phyloP scores from a whole-genome alignment of 192 early-diverging fungal genomes.

The Podila verticillata region DNA sequence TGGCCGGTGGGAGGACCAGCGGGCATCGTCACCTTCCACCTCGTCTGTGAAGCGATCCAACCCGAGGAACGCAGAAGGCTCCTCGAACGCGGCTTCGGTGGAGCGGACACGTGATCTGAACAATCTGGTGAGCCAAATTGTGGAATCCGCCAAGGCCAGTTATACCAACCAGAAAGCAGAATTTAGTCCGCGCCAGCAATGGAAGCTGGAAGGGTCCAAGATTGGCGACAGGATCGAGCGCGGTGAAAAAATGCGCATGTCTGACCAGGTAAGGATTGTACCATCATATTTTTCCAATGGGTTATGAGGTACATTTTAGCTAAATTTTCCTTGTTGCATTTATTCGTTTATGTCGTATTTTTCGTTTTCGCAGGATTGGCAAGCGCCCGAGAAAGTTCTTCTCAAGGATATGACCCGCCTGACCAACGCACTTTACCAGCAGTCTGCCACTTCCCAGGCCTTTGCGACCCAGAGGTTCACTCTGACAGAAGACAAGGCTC shows the following conservation, averaged over 20 bases:
- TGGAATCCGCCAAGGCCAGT: constrained; percentile 50
- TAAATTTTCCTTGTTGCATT: no score
- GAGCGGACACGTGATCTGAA: constrained; percentile 55
- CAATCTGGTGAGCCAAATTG: constrained; percentile 59
- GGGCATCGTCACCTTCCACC: constrained; percentile 17
- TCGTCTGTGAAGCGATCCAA: constrained; percentile 1
- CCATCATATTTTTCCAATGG: not conserved
- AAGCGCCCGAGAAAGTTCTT: constrained; percentile 58
- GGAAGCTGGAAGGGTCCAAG: constrained; percentile 54
- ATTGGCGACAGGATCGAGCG: constrained; percentile 53
- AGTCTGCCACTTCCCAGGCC: constrained; percentile 28
- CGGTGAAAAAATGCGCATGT: constrained; percentile 53
- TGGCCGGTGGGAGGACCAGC: constrained; percentile 51
- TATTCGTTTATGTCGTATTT: not conserved
- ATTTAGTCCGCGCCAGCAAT: constrained; percentile 44
- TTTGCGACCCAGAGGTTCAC: constrained; percentile 57
- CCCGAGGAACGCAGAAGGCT: not conserved
- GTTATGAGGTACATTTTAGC: no score
- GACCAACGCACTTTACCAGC: constrained; percentile 57
- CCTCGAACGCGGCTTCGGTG: not conserved
- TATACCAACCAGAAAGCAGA: constrained; percentile 60
- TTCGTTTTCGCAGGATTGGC: constrained; percentile 55
- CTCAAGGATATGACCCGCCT: constrained; percentile 57
- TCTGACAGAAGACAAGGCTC: constrained; percentile 56
- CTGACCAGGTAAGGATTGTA: constrained; percentile 53